Base-by-base conservation (phyloP, 257 asterid genomes). In the Nicotiana attenuata region DNA sequence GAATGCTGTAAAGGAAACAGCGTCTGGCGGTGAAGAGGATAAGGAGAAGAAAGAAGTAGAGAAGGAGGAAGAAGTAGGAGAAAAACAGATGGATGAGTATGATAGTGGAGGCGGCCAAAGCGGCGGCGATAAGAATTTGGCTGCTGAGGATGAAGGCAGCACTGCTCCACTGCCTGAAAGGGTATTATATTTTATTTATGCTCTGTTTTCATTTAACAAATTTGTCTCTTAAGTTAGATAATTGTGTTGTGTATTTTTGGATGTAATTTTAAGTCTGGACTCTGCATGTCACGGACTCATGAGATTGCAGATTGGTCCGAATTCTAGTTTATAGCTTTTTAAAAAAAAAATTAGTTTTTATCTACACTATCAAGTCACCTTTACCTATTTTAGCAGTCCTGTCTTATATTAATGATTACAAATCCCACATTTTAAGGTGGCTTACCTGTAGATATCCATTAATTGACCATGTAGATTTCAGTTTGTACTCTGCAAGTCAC, bases 111-210 rank as follows among this genome's bases (percentile, higher is more conserved):
- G 78, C 60, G 88, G 89, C 47, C 89, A 82, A 29, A 79, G 91
- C 5, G 92, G 95, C n/a, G 89, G 97, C 68, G 94, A 87, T 53
- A 91, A 91, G 81, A 94, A 92, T 31, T 13, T 90, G 87, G 94
- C 82, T 28, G 92, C 90, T 47, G 94, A 91, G 63, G 95, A 91
- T 29, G 97, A 94, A 77, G 94, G 94, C 57, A 90, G 90, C 87
- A 87, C 94, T 24, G 92, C 97, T 81, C 98, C 98, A 57, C 82
- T 94, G 83, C 98, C 98, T 45, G 96, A 92, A 82, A 92, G 89
- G 97, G 98, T 94, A 77, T 33, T 22, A 24, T 85, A 75, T 59
- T 24, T 31, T 33, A 50, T 31, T 50, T 38, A 31, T 59, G 16
- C 64, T 19, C 52, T 35, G 24, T 63, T 24, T 33, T 22, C 63